Conservation (phyloP, 2,329 filamentous ascomycete species). For the Beauveria scarabaeidicola region DNA sequence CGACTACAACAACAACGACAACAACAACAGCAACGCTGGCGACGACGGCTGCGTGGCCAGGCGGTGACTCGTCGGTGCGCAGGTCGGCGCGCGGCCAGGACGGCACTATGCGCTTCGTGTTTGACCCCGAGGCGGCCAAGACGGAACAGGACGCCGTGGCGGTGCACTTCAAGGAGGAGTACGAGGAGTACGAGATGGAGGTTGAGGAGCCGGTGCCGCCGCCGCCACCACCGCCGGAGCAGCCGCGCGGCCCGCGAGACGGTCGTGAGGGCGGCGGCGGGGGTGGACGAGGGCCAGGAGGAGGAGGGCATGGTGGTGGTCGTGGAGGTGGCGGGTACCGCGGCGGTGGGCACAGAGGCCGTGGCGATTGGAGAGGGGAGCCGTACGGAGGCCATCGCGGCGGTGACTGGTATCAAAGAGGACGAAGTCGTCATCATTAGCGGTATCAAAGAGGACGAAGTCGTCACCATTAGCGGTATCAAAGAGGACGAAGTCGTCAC, state of each 20-base stretch:
- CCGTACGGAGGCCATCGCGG: conserved; percentile 28
- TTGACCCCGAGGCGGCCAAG: conserved; percentile 67
- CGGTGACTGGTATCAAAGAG: conserved; percentile 26
- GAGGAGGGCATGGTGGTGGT: conserved; percentile 17
- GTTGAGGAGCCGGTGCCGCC: conserved; percentile 54
- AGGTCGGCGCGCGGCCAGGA: conserved; percentile 41
- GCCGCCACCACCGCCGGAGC: conserved; percentile 21
- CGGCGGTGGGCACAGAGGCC: conserved; percentile 17
- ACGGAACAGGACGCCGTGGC: conserved; percentile 61
- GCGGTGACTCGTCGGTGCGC: conserved; percentile 23
- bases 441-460: conserved; percentile 25
- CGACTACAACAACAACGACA: conserved; percentile 12
- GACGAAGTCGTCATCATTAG: conserved; percentile 25
- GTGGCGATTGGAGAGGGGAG: conserved; percentile 24
- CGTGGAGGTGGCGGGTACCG: conserved; percentile 1
- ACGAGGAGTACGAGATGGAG: conserved; percentile 69
- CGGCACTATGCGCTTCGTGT: conserved; percentile 81
- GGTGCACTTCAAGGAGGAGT: conserved; percentile 63
- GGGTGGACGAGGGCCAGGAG: conserved; percentile 8
- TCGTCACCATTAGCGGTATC: conserved; percentile 24
- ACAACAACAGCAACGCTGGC: conserved; percentile 24
- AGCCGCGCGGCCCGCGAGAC: conserved; percentile 1
- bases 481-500: conserved; percentile 15
- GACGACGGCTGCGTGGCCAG: conserved; percentile 25
- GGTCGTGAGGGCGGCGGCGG: conserved; percentile 15